These are phyloP conservation scores for Leptodontidium sp. DNA, from an alignment of 2,329 filamentous ascomycete genomes.

Conservation along the genomic window DNA sequence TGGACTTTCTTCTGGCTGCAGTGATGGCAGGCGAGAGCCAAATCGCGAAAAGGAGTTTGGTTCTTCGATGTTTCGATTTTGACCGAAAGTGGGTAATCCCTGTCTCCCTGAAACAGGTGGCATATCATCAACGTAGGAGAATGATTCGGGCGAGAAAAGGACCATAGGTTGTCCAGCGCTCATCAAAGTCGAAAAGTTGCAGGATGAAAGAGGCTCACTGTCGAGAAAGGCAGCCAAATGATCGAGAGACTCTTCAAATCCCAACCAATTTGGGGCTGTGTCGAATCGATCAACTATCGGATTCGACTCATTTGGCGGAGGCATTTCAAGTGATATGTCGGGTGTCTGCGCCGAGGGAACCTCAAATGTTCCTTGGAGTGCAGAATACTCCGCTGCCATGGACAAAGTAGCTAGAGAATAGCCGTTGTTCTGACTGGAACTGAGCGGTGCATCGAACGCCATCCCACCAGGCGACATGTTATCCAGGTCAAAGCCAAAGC, in stretches of 20 bases:
- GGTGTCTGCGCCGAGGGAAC: constrained; percentile 8
- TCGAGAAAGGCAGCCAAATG: constrained; percentile 67
- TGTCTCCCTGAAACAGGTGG: constrained; percentile 39
- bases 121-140: constrained; percentile 43
- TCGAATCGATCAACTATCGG: constrained; percentile 2
- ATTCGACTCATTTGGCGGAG: constrained; percentile 2
- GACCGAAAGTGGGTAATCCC: background rate
- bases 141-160: constrained; percentile 53
- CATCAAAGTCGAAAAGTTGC: constrained; percentile 58
- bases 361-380: constrained; percentile 17
- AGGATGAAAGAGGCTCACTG: constrained; percentile 61
- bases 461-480: background rate
- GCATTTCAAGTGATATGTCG: constrained; percentile 3
- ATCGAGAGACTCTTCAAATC: constrained; percentile 48
- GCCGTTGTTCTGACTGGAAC: constrained; percentile 21
- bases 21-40: constrained; percentile 30
- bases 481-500: background rate
- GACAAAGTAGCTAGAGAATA: constrained; percentile 26
- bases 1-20: constrained; percentile 26
- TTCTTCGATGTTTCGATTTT: constrained; percentile 22
- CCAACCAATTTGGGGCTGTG: constrained; percentile 6
- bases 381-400: constrained; percentile 26
- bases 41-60: constrained; percentile 27
- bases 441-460: constrained; percentile 12
- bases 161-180: constrained; percentile 58